These are phyloP conservation scores for Penicillium egyptiacum DNA, from an alignment of 495 filamentous ascomycete species.

Conservation along the genomic window DNA sequence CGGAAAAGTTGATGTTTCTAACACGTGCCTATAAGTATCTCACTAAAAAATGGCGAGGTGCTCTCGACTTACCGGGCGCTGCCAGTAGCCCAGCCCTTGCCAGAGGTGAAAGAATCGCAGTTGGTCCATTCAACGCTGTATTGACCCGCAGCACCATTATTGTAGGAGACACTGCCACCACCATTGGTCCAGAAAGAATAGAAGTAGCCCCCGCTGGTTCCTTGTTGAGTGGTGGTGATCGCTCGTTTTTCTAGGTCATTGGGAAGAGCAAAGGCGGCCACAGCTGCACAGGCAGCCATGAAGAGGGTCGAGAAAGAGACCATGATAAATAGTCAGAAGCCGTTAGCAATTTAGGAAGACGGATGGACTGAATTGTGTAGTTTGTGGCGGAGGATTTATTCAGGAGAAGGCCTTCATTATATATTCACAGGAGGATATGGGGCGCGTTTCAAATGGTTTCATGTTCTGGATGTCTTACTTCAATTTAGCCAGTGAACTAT, in stretches of 20 bases:
- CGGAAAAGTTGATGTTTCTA: slow-evolving; percentile 56
- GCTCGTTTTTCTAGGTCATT: slow-evolving; percentile 35
- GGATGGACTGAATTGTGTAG: neutral
- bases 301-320: slow-evolving; percentile 47
- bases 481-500: slow-evolving; percentile 12
- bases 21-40: neutral
- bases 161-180: slow-evolving; percentile 52
- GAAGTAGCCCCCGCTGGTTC: slow-evolving; percentile 60
- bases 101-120: slow-evolving; percentile 60
- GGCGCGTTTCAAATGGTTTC: slow-evolving; percentile 6
- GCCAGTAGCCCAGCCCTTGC: slow-evolving; percentile 63
- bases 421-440: slow-evolving; percentile 4
- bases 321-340: slow-evolving; percentile 33
- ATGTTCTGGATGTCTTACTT: neutral
- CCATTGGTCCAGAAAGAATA: slow-evolving; percentile 65
- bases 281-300: slow-evolving; percentile 35
- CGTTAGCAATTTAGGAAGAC: neutral
- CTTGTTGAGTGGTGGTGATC: slow-evolving; percentile 44
- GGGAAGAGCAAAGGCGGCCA: slow-evolving; percentile 43
- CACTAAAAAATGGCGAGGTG: too few species aligned
- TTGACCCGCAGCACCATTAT: slow-evolving; percentile 55
- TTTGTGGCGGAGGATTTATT: neutral
- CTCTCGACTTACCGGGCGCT: slow-evolving; percentile 34
- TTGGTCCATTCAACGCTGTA: slow-evolving; percentile 57
- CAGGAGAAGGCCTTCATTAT: neutral